Evolutionary conservation across 2,329 filamentous ascomycete genomes (phyloP), one percentile per base, ranked within the genome.

Genomic region (Fonsecaea erecta): DNA sequence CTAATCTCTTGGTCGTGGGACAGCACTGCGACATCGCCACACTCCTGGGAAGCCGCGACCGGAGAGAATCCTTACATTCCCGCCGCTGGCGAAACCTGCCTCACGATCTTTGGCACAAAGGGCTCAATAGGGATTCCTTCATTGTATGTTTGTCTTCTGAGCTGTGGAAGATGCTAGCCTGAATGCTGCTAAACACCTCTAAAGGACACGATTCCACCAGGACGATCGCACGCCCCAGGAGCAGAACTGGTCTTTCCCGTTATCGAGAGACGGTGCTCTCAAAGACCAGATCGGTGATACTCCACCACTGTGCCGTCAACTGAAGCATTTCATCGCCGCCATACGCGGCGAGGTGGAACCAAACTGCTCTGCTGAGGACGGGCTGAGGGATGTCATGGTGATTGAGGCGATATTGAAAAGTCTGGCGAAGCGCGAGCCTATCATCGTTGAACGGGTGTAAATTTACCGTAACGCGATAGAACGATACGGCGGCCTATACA

Each of bases 1-100:
- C 37, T 40, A 40, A 55, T 24, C 21, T 14, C 18, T 35, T 14
- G 18, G 21, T 37, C 21, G 2, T 16, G 14, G 18, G 16, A 21
- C 32, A 55, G 52, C 34, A 52, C 60, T 52, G 40, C 52, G n/a
- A 35, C 48, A 1, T 68, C 60, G 14, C 63, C 66, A 1, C 52
- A 64, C 28, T 59, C 34, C 14, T 68, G 63, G 43, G 68, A 68
- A 32, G 28, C 57, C 3, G 68, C 66, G 7, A 68, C 68, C 2
- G 68, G 68, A 4, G 68, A 70, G 37, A 70, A 70, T 48, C 68
- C 68, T 30, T 12, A 52, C 14, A 55, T 70, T 26, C 64, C 65
- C 9, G 51, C 37, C 24, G 52, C 61, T 16, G 60, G 63, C 6
- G 34, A 56, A 28, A 63, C 68, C 21, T 59, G 60, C 35, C 64